Evolutionary conservation across 176 grass and related monocot species (phyloP).

Genomic region (Pharus latifolius): DNA sequence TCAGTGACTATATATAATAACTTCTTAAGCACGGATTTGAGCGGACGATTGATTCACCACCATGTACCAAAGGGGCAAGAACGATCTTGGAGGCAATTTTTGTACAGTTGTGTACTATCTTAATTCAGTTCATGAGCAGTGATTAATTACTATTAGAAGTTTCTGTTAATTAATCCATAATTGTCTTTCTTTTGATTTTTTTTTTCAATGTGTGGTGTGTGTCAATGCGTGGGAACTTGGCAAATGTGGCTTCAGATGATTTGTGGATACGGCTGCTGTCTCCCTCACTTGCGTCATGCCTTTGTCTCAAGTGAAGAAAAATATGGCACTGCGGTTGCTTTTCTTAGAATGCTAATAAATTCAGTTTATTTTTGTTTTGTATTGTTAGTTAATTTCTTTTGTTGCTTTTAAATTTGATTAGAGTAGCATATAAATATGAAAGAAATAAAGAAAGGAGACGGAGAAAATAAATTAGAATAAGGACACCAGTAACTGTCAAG

Average conservation of each 20-base stretch:
- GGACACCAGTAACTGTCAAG: constrained; percentile 29
- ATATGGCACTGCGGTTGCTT: constrained; percentile 26
- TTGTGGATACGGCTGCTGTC: constrained; percentile 18
- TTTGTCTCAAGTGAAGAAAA: constrained; percentile 40
- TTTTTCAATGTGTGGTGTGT: background rate
- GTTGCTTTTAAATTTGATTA: constrained; percentile 5
- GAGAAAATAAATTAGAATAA: constrained; percentile 9
- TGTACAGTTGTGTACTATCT: constrained; percentile 34
- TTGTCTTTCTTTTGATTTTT: background rate
- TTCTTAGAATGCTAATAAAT: constrained; percentile 22
- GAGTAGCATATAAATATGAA: background rate
- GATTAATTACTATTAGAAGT: constrained; percentile 11
- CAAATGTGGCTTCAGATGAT: constrained; percentile 19
- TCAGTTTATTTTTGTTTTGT: background rate
- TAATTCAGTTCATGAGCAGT: background rate
- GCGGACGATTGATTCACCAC: background rate
- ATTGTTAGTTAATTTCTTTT: background rate
- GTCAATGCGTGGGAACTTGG: constrained; percentile 16
- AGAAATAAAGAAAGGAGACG: background rate
- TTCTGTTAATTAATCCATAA: background rate
- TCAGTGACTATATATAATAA: constrained; percentile 46
- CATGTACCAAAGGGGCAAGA: background rate
- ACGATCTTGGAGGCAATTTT: constrained; percentile 18
- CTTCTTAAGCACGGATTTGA: background rate
- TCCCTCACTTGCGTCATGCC: constrained; percentile 19